Evolutionary conservation across 202 grass and related monocot species (phyloP), one percentile per base, ranked within the genome.

Genomic region (Setaria italica): DNA sequence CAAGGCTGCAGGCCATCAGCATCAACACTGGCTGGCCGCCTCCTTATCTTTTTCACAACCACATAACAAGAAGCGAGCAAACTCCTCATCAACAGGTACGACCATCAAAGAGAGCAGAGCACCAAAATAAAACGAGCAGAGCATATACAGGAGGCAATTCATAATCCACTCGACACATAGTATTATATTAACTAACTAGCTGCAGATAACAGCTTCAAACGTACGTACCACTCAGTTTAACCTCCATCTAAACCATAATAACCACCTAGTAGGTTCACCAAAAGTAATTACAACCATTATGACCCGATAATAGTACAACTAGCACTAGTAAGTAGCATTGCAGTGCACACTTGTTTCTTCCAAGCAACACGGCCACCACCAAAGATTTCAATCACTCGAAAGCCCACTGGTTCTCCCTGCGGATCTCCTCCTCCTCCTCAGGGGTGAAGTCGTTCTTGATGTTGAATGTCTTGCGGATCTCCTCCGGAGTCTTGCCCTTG

Each of bases 401-500:
- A 4, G 83, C 89, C 85, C 89, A 91, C 82, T 85, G 82, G 89
- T 91, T 91, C 85, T 91, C 85, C 85, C 76, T 88, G 76, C 76
- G 76, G 55, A 91, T 85, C 63, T 88, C 85, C 77, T 84, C 89
- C 54, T 91, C 89, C 86, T 94, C 92, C 58, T 94, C 89, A 0
- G 87, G 65, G 11, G 80, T 74, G 53, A 89, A 92, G 60, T 92
- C 92, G 0, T 94, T 94, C 66, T 82, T 88, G 30, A 91, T 88
- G 89, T 88, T 73, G 82, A 94, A 92, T 0, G 76, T 91, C 87
- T 87, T 88, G 72, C 92, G 87, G 29, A 94, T 94, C 59, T 94
- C 89, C 79, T 94, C 84, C 0, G 89, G 90, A 7, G 89, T 91
- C 72, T 90, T 94, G 60, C 81, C 92, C 81, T 92, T 92, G 35